These are phyloP conservation scores for Sporothrix dimorphospora DNA, from an alignment of 2,329 filamentous ascomycete genomes.

Conservation along the genomic window DNA sequence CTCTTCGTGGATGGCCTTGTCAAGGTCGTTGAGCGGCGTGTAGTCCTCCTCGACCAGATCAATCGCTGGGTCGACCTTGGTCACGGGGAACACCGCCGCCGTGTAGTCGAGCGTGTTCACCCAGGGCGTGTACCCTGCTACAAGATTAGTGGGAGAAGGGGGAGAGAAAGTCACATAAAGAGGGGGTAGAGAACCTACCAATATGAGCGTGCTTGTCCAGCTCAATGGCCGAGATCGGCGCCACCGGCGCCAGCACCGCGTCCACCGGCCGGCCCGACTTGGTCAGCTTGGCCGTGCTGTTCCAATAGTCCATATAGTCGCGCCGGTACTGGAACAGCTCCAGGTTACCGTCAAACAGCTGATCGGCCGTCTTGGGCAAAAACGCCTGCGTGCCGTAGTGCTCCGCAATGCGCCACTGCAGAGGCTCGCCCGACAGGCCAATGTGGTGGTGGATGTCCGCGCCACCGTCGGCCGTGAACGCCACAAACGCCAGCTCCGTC, in stretches of 20 bases:
- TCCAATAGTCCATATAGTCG: constrained; percentile 67
- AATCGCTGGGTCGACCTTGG: constrained; percentile 15
- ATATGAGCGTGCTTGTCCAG: constrained; percentile 6
- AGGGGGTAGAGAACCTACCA: background rate
- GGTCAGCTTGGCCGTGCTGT: constrained; percentile 49
- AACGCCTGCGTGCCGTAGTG: constrained; percentile 41
- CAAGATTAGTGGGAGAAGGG: constrained; percentile 37
- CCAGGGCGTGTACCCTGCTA: constrained; percentile 65
- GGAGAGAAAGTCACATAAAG: background rate
- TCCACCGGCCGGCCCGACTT: constrained; percentile 27
- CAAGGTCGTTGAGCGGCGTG: constrained; percentile 19
- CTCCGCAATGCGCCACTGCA: constrained; percentile 47
- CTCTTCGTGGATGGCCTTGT: constrained; percentile 22
- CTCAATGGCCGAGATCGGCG: constrained; percentile 13
- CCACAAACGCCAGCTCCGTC: constrained; percentile 43
- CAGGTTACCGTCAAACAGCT: constrained; percentile 53
- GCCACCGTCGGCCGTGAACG: constrained; percentile 42
- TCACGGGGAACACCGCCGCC: constrained; percentile 61
- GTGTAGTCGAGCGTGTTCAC: constrained; percentile 74
- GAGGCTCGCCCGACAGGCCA: constrained; percentile 57
- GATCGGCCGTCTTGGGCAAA: constrained; percentile 37
- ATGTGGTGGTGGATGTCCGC: constrained; percentile 51
- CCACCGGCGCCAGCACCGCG: constrained; percentile 22
- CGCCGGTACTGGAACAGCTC: constrained; percentile 59
- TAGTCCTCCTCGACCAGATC: constrained; percentile 18